A percentile compares a stretch with the other conserved stretches of the same genome.
Evolutionary conservation across 2,329 filamentous ascomycete genomes (phyloP).

Genomic region (Byssoonygena ceratinophila): DNA sequence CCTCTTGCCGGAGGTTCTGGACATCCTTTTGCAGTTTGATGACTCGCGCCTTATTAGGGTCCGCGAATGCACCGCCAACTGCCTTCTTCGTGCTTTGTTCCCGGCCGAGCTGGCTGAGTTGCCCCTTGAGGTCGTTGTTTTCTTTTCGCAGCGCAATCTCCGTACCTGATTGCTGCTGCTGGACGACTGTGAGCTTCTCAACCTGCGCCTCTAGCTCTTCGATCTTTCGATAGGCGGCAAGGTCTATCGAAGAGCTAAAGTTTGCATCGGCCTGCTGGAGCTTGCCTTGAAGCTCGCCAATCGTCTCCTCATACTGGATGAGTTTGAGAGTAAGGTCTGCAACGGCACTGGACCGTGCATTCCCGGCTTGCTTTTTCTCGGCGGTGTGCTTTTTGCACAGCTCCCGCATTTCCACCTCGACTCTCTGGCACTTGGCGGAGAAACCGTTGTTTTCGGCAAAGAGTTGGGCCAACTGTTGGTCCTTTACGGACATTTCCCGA

Average conservation of each 20-base stretch:
- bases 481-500: slow-evolving; percentile 1
- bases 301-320: neutral
- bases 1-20: slow-evolving; percentile 6
- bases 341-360: neutral
- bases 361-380: slow-evolving; percentile 5
- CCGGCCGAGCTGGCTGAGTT: slow-evolving; percentile 2
- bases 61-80: slow-evolving; percentile 4
- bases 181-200: slow-evolving; percentile 49
- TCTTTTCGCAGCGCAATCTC: slow-evolving; percentile 26
- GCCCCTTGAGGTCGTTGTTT: slow-evolving; percentile 9
- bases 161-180: slow-evolving; percentile 57
- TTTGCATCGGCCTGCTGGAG: neutral
- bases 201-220: slow-evolving; percentile 3
- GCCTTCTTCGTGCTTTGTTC: slow-evolving; percentile 8
- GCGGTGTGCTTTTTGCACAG: neutral
- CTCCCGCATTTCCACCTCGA: slow-evolving; percentile 3
- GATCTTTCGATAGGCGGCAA: neutral
- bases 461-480: neutral
- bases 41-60: slow-evolving; percentile 4
- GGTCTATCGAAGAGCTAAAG: neutral
- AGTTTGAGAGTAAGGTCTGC: neutral
- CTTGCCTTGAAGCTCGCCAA: slow-evolving; percentile 3
- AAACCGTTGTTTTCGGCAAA: neutral
- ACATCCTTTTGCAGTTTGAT: slow-evolving; percentile 7
- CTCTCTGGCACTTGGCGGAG: neutral